Conservation (phyloP, 495 filamentous ascomycete genomes). For the Penicillium chermesinum region DNA sequence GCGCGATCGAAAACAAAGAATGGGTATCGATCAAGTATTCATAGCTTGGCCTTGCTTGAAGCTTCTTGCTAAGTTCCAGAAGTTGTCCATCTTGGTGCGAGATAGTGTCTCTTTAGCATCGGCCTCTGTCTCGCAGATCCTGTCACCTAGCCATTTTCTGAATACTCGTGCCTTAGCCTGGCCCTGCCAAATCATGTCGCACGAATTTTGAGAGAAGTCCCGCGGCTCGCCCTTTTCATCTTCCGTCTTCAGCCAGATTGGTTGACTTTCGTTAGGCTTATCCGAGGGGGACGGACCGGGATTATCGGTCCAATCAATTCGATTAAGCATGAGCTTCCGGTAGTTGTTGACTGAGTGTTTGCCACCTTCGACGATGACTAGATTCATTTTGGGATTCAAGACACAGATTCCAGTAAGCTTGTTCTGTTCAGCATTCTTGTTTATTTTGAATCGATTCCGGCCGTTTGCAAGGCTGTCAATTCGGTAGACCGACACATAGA, state of each 20-base stretch:
- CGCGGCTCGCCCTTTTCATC: slow-evolving; percentile 75
- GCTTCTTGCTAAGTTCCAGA: slow-evolving; percentile 92
- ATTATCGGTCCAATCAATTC: slow-evolving; percentile 93
- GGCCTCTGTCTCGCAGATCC: slow-evolving; percentile 81
- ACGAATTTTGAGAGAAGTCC: slow-evolving; percentile 75
- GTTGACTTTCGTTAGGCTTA: slow-evolving; percentile 55
- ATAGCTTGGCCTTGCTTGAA: slow-evolving; percentile 26
- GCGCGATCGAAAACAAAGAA: not conserved
- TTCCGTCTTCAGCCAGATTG: slow-evolving; percentile 69
- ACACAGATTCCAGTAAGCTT: slow-evolving; percentile 82
- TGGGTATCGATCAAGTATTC: no score
- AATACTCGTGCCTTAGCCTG: slow-evolving; percentile 73
- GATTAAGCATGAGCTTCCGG: slow-evolving; percentile 84
- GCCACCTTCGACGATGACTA: slow-evolving; percentile 91
- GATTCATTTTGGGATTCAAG: slow-evolving; percentile 77
- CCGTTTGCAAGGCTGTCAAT: slow-evolving; percentile 84
- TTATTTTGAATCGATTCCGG: slow-evolving; percentile 87
- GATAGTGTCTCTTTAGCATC: slow-evolving; percentile 77
- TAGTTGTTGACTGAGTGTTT: slow-evolving; percentile 72
- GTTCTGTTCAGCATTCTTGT: slow-evolving; percentile 84
- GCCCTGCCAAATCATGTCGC: slow-evolving; percentile 80
- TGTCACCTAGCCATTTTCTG: slow-evolving; percentile 71
- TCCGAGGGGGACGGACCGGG: slow-evolving; percentile 59
- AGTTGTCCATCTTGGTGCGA: slow-evolving; percentile 84
- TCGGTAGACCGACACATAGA: slow-evolving; percentile 79